These are phyloP conservation scores for Pharnaceum exiguum DNA, from an alignment of 148 eudicot species.

Conservation along the genomic window DNA sequence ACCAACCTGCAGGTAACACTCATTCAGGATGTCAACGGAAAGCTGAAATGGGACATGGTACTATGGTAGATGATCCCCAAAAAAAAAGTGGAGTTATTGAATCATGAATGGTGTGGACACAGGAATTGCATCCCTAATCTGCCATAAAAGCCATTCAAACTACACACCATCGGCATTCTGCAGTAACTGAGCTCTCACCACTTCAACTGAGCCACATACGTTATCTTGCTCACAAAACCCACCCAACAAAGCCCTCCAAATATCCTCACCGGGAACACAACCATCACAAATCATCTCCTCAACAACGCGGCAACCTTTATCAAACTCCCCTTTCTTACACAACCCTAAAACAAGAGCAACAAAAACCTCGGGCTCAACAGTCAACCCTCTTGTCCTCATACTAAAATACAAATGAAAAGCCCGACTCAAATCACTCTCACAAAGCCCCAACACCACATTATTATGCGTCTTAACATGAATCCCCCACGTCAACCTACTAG, in stretches of 20 bases:
- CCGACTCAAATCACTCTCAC: slow-evolving; percentile 42
- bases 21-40: not conserved
- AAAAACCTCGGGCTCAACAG: slow-evolving; percentile 64
- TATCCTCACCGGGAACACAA: slow-evolving; percentile 62
- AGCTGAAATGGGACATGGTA: not conserved
- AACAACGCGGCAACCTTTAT: slow-evolving; percentile 53
- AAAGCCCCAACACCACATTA: slow-evolving; percentile 65
- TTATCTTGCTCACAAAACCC: slow-evolving; percentile 53
- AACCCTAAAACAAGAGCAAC: slow-evolving; percentile 39
- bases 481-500: slow-evolving; percentile 80
- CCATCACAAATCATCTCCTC: slow-evolving; percentile 87
- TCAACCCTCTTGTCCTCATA: slow-evolving; percentile 73
- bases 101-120: too few species aligned
- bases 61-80: not conserved
- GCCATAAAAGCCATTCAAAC: not conserved
- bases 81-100: not conserved
- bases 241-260: slow-evolving; percentile 49
- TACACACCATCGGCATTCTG: slow-evolving; percentile 12
- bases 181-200: slow-evolving; percentile 26
- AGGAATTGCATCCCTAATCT: not conserved
- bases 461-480: slow-evolving; percentile 67
- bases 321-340: slow-evolving; percentile 62
- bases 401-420: slow-evolving; percentile 69
- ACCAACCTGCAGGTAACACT: slow-evolving; percentile 12
- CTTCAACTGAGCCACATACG: slow-evolving; percentile 45